Conservation (phyloP, 2,329 filamentous ascomycete genomes). For the Sarocladiaceae sp. region DNA sequence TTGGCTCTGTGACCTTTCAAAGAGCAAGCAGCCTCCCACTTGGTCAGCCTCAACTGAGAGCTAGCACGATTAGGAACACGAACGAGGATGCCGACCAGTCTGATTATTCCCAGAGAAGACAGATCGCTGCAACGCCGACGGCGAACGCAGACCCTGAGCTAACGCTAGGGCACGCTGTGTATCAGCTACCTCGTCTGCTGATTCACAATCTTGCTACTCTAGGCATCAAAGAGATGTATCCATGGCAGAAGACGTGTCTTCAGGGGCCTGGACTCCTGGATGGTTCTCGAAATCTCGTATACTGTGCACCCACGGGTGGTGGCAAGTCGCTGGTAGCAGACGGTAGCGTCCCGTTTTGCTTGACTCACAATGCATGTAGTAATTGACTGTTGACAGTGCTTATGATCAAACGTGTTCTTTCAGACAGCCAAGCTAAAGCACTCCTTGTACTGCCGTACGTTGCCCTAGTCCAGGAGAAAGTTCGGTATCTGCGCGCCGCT, state of each 20-base stretch:
- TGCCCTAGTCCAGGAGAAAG: conserved; percentile 73
- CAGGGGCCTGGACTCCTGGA: conserved; percentile 58
- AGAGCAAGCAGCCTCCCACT: conserved; percentile 25
- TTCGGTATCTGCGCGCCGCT: conserved; percentile 63
- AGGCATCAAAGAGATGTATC: conserved; percentile 69
- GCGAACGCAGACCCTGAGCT: conserved; percentile 47
- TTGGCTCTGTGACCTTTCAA: conserved; percentile 23
- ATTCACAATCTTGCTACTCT: conserved; percentile 58
- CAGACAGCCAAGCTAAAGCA: conserved; percentile 57
- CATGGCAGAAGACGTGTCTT: conserved; percentile 73
- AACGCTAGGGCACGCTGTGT: conserved; percentile 55
- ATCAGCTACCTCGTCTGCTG: conserved; percentile 54
- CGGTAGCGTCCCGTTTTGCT: no score
- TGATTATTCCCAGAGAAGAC: conserved; percentile 52
- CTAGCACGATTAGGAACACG: conserved; percentile 41
- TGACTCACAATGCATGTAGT: no score
- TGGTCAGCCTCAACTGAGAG: conserved; percentile 23
- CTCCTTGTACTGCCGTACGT: conserved; percentile 72
- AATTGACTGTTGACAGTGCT: no score
- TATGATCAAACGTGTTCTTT: conserved; percentile 65
- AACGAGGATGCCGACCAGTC: conserved; percentile 24
- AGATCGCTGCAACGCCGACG: conserved; percentile 47
- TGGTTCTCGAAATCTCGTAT: conserved; percentile 66
- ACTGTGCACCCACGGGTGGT: conserved; percentile 71
- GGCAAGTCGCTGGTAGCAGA: conserved; percentile 72